Base-by-base conservation (phyloP, 805 yeast species). In the Hanseniaspora hatyaiensis region DNA sequence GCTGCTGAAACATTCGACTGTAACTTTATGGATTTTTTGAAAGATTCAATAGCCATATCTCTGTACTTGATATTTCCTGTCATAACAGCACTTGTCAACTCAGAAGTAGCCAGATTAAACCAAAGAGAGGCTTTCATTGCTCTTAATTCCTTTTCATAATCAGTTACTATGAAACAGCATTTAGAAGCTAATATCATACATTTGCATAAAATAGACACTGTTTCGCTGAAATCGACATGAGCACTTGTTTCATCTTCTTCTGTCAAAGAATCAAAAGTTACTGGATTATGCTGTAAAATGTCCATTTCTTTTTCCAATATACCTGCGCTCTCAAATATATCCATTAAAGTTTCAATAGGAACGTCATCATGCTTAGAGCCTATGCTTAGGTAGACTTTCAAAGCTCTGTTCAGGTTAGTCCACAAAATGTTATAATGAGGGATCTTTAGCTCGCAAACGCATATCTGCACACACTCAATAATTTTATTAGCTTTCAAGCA, bases 101-200 rank as follows among this genome's bases (percentile, higher is more conserved):
- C 75, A 0, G 83, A 68, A 12, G 80, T 61, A 1, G 94, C 96
- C 29, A 86, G 63, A 57, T 92, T 88, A 62, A 74, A 83, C 62
- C 74, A 66, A 0, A 70, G 62, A 8, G 78, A 67, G 0, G 92
- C 72, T 37, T 75, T 65, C 18, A 81, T 59, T 11, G 73, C 64
- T 55, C 76, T 73, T 20, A 77, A 59, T 6, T 47, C 29, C 3
- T 40, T 31, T 3, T 55, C 49, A 15, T 53, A 49, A 15, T 48
- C 43, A 5, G 47, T 31, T 2, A 58, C 47, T 1, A 55, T 34
- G 1, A 74, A 51, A 3, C 78, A 76, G 8, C 69, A 70, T 49
- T 71, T 67, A 4, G 75, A 66, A 0, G 77, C 58, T 23, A 75
- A 57, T 2, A 79, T 65, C 42, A 72, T 59, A 11, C 75, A 60